Evolutionary conservation across 2,329 filamentous ascomycete genomes (phyloP), one percentile per base, ranked within the genome.

Genomic region (Aspergillus caelatus): DNA sequence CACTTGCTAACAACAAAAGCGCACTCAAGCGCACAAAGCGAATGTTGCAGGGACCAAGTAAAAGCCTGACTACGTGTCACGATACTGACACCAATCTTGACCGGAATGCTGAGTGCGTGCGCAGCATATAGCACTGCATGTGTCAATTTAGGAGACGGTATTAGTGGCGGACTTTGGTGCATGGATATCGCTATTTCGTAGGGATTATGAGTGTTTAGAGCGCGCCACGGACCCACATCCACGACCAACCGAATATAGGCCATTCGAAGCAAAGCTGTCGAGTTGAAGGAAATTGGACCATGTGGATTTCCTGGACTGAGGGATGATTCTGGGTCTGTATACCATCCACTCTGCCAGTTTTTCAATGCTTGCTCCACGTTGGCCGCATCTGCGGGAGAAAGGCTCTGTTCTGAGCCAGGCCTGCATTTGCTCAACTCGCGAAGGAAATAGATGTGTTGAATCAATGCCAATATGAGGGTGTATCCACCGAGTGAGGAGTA

Each of bases 391-490:
- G 54, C 11, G 46, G 39, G 1, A 64, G 43, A 14, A 48, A 52
- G 23, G 11, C 14, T 11, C 19, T 32, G 26, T 12, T 52, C 46
- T 12, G 46, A 23, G 12, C 12, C 48, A 30, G 48, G 26, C 32
- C 16, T 56, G 45, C 45, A 45, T 21, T 54, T 57, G 28, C 54
- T 34, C 14, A 54, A 46, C 50, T 63, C 46, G 9, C 90, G 89
- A 26, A 91, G 75, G 43, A 91, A 81, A 72, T 89, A 92, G 19
- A 91, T 88, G 65, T 91, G 89, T 68, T 92, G 89, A 12, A 91
- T 84, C 23, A 92, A 72, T 1, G 88, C 89, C 67, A 91, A 88
- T 11, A 91, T 89, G 39, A 92, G 79, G 4, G 89, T 84, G 67
- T 91, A 91, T 67, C 88, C 88, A 1, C 88, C 89, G 3, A 90